phyloP scores from a whole-genome alignment of 2,329 filamentous ascomycete genomes.

The Pseudocercospora crystallina region DNA sequence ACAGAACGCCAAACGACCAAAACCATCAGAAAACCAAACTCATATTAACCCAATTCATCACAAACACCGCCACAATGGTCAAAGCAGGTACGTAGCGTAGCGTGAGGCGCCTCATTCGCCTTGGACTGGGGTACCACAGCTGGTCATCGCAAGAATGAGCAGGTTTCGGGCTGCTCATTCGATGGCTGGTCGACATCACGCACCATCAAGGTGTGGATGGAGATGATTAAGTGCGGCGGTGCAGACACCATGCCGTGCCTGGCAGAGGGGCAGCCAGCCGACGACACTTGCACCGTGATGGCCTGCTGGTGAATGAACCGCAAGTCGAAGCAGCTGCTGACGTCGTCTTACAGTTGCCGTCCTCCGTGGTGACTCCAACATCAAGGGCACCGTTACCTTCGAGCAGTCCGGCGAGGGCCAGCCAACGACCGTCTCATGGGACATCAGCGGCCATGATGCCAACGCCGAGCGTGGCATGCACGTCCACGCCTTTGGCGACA shows the following conservation, averaged over 20 bases:
- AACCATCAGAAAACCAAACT: conserved; percentile 10
- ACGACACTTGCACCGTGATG: neutral
- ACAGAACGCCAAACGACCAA: neutral
- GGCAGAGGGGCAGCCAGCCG: neutral
- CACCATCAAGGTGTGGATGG: conserved; percentile 23
- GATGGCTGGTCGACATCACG: conserved; percentile 1
- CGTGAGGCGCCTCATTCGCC: conserved; percentile 14
- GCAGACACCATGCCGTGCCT: neutral
- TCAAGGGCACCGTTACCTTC: conserved; percentile 91
- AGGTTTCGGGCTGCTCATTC: conserved; percentile 29
- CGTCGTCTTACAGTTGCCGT: conserved; percentile 70
- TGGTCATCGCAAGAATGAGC: conserved; percentile 32
- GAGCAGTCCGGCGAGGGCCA: conserved; percentile 82
- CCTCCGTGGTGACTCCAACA: conserved; percentile 95
- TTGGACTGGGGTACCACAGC: conserved; percentile 39
- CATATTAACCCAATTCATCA: conserved; percentile 27
- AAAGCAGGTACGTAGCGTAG: conserved; percentile 76
- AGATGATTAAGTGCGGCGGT: no score
- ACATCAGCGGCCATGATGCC: conserved; percentile 88
- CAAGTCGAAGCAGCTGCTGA: conserved; percentile 11
- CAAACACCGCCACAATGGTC: conserved; percentile 80
- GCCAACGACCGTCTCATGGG: conserved; percentile 84
- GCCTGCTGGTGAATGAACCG: conserved; percentile 1
- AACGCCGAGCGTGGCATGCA: conserved; percentile 98
- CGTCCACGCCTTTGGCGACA: conserved; percentile 98